Percentiles rank a stretch among this genome's conserved stretches.
phyloP scores from a whole-genome alignment of 2,329 filamentous ascomycete species.

The Pyrenochaeta sp. region DNA sequence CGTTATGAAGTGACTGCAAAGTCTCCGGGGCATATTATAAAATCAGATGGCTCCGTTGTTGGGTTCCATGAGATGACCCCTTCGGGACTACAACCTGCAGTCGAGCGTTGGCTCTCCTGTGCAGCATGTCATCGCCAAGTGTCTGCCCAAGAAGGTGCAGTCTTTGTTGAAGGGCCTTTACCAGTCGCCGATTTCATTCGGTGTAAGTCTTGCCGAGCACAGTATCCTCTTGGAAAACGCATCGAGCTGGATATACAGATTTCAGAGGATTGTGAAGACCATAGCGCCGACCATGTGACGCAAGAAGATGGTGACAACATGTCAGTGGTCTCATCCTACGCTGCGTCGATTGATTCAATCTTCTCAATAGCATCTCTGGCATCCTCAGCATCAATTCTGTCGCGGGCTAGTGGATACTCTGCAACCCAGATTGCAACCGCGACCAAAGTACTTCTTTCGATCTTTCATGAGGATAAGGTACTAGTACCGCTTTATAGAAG shows the following conservation, averaged over 20 bases:
- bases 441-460: slow-evolving; percentile 7
- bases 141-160: background rate
- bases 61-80: no score
- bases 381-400: slow-evolving; percentile 9
- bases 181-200: background rate
- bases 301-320: background rate
- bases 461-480: slow-evolving; percentile 7
- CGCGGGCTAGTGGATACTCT: slow-evolving; percentile 13
- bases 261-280: background rate
- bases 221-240: background rate
- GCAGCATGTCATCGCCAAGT: background rate
- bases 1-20: background rate
- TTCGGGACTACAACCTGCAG: background rate
- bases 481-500: slow-evolving; percentile 8
- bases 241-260: background rate
- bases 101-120: background rate
- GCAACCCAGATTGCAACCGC: slow-evolving; percentile 13
- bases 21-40: background rate
- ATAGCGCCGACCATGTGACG: background rate
- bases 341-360: background rate
- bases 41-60: no score
- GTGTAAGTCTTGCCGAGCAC: background rate
- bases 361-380: slow-evolving; percentile 3
- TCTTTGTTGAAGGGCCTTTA: background rate
- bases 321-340: slow-evolving; percentile 1